phyloP scores from a whole-genome alignment of 805 yeast genomes.

The Metschnikowia continentalis region DNA sequence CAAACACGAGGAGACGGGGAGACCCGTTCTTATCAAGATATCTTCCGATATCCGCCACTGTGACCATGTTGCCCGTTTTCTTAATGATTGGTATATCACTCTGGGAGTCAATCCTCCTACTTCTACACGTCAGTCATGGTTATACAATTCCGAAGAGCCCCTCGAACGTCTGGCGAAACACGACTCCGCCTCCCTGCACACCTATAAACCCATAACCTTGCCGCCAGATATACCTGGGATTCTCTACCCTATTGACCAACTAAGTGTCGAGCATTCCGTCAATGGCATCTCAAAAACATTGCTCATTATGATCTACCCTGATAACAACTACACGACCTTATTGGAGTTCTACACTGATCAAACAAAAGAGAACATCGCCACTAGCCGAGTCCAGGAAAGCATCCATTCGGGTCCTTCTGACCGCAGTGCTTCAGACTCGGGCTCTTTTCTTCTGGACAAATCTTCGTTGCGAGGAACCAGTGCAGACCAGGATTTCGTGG shows the following conservation, averaged over 20 bases:
- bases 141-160: background rate
- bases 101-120: slow-evolving; percentile 21
- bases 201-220: slow-evolving; percentile 21
- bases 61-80: slow-evolving; percentile 23
- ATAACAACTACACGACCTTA: slow-evolving; percentile 17
- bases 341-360: slow-evolving; percentile 12
- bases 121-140: slow-evolving; percentile 9
- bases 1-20: slow-evolving; percentile 11
- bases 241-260: slow-evolving; percentile 24
- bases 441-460: slow-evolving; percentile 4
- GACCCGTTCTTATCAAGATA: slow-evolving; percentile 20
- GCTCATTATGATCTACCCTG: slow-evolving; percentile 21
- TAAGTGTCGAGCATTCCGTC: slow-evolving; percentile 9
- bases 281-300: slow-evolving; percentile 12
- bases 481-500: slow-evolving; percentile 14
- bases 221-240: slow-evolving; percentile 26
- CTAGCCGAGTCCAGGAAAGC: slow-evolving; percentile 10
- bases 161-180: background rate
- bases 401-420: slow-evolving; percentile 13
- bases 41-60: slow-evolving; percentile 22
- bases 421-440: slow-evolving; percentile 3
- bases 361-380: slow-evolving; percentile 3
- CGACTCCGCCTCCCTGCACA: background rate
- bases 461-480: slow-evolving; percentile 5
- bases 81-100: slow-evolving; percentile 34